Conservation (phyloP, 1,284 basidiomycete species). For the Tilletia caries region DNA sequence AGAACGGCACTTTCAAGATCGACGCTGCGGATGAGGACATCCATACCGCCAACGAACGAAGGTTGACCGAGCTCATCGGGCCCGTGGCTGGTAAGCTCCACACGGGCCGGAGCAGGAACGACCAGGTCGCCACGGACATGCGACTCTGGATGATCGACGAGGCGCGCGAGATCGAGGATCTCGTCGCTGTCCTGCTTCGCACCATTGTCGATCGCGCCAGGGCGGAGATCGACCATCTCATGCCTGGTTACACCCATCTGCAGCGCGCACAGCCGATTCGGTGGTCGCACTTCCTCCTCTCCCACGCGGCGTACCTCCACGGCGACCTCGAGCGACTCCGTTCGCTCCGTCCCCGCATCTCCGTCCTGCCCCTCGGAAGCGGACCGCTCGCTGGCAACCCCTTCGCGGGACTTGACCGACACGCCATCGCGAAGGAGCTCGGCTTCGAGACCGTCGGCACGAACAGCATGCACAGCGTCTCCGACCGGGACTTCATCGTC, state of each 20-base stretch:
- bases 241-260: slow-evolving; percentile 93
- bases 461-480: slow-evolving; percentile 65
- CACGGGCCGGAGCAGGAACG: slow-evolving; percentile 92
- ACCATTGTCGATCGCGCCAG: slow-evolving; percentile 88
- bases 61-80: slow-evolving; percentile 88
- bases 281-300: slow-evolving; percentile 94
- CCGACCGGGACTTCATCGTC: slow-evolving; percentile 92
- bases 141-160: slow-evolving; percentile 88
- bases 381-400: slow-evolving; percentile 96
- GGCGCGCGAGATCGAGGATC: slow-evolving; percentile 68
- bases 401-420: slow-evolving; percentile 60
- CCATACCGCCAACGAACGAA: slow-evolving; percentile 97
- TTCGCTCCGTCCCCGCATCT: slow-evolving; percentile 69
- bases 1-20: slow-evolving; percentile 41
- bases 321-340: slow-evolving; percentile 81
- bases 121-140: slow-evolving; percentile 98
- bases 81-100: slow-evolving; percentile 60
- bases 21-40: slow-evolving; percentile 89
- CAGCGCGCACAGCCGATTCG: slow-evolving; percentile 86
- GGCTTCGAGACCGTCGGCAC: slow-evolving; percentile 50
- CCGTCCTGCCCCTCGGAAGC: slow-evolving; percentile 85
- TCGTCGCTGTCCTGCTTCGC: slow-evolving; percentile 72
- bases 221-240: slow-evolving; percentile 81
- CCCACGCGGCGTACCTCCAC: slow-evolving; percentile 87
- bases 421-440: slow-evolving; percentile 48